Base-by-base conservation (phyloP, 441 rosid genomes). In the Hypseocharis bilobata region DNA sequence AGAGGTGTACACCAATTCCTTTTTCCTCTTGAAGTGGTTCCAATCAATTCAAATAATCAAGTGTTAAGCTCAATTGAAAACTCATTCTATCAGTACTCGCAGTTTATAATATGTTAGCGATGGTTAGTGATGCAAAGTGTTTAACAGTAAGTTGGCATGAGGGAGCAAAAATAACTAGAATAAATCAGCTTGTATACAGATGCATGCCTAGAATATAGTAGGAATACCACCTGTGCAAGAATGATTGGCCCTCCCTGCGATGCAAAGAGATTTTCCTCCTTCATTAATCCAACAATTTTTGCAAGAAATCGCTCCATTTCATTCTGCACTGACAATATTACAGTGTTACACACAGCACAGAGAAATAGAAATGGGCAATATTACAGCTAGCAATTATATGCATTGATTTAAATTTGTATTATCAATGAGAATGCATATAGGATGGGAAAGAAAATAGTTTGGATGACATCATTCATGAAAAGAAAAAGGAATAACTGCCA, bases 161-260 rank as follows among this genome's bases (percentile, higher is more conserved):
- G 11, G 42, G 13, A 36, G 42, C 10, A 36, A 8, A 36, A 36
- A 0, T 36, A 36, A 36, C 13, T 36, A 5, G 0, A 36, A 1
- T 8, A 4, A 1, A 7, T 4, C 2, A 36, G 42, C 8, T 6
- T 36, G 2, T 36, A 36, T 36, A 36, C 13, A 5, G 13, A 4
- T 55, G 8, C 4, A 36, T 19, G 16, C 26, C 28, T 3, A 54
- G 56, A 29, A 57, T 32, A 13, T 30, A 34, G 7, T 23, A 27
- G 42, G 23, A 60, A n/a, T 54, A 60, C 66, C 64, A 86, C 89
- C 87, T 86, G 92, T 23, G 92, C 81, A 65, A 86, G 86, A 74
- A 84, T 84, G 71, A 84, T 80, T 22, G 92, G 87, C 57, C 92
- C 89, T 70, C 89, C 92, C 71, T 84, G 87, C 14, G 85, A 66